These are phyloP conservation scores for Phialophora tarda DNA, from an alignment of 2,329 filamentous ascomycete genomes.

Conservation along the genomic window DNA sequence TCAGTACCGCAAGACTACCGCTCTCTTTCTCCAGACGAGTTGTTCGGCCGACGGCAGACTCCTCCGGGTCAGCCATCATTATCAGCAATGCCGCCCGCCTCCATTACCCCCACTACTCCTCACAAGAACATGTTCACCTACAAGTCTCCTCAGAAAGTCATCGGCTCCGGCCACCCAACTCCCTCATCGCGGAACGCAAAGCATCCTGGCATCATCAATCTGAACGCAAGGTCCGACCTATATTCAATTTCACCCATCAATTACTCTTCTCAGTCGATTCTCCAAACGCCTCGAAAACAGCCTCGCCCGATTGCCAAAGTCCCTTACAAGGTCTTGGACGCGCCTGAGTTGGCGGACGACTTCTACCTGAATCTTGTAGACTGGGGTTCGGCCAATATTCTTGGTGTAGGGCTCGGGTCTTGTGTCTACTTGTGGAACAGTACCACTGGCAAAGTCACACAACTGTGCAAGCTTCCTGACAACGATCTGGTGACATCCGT, in stretches of 20 bases:
- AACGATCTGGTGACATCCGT: constrained; percentile 91
- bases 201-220: constrained; percentile 70
- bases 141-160: constrained; percentile 72
- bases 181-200: constrained; percentile 88
- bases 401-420: constrained; percentile 88
- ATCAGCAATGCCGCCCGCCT: constrained; percentile 69
- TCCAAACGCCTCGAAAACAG: constrained; percentile 86
- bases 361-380: constrained; percentile 98
- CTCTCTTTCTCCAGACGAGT: constrained; percentile 36
- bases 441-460: constrained; percentile 85
- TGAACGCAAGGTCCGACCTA: constrained; percentile 88
- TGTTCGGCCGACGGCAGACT: constrained; percentile 72
- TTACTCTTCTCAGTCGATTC: constrained; percentile 89
- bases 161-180: constrained; percentile 79
- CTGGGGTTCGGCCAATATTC: constrained; percentile 93
- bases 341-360: constrained; percentile 92
- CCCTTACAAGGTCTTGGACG: constrained; percentile 96
- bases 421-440: constrained; percentile 99
- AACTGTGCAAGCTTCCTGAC: constrained; percentile 88
- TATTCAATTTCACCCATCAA: constrained; percentile 96
- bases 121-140: constrained; percentile 98
- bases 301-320: constrained; percentile 92
- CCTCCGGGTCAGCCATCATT: constrained; percentile 71
- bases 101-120: constrained; percentile 88
- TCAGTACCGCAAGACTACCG: constrained; percentile 80